Evolutionary conservation across 108 stramenopile species (phyloP).

Genomic region (Discostella stelligeroides): DNA sequence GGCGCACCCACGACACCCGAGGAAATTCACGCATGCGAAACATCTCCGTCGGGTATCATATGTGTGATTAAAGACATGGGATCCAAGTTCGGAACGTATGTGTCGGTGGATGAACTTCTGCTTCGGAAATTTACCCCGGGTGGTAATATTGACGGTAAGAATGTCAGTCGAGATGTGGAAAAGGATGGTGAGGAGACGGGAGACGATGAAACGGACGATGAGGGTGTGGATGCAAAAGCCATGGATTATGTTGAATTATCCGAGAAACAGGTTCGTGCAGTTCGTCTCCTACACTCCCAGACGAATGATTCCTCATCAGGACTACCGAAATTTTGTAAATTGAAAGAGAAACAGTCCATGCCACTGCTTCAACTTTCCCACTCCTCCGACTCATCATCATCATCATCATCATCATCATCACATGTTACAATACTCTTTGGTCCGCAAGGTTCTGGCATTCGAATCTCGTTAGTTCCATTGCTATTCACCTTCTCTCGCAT

Average conservation of each 20-base stretch:
- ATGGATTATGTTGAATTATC: slow-evolving; percentile 37
- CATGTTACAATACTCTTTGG: slow-evolving; percentile 48
- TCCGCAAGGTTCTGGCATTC: slow-evolving; percentile 45
- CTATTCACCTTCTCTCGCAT: slow-evolving; percentile 47
- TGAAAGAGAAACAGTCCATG: slow-evolving; percentile 35
- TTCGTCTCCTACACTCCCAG: slow-evolving; percentile 16
- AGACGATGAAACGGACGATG: slow-evolving; percentile 40
- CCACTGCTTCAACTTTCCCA: slow-evolving; percentile 42
- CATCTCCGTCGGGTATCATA: slow-evolving; percentile 30
- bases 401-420: slow-evolving; percentile 5
- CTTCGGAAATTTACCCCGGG: not conserved
- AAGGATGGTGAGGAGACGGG: slow-evolving; percentile 5
- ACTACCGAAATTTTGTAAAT: slow-evolving; percentile 32
- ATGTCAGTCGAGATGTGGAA: slow-evolving; percentile 2
- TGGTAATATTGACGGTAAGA: not conserved
- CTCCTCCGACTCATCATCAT: slow-evolving; percentile 2
- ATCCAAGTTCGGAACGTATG: slow-evolving; percentile 55
- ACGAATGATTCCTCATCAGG: not conserved
- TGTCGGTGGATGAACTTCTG: slow-evolving; percentile 41
- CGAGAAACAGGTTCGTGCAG: slow-evolving; percentile 40
- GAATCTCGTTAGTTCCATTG: slow-evolving; percentile 38
- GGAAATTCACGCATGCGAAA: slow-evolving; percentile 30
- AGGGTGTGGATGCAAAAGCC: slow-evolving; percentile 4
- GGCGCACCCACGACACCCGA: slow-evolving; percentile 35
- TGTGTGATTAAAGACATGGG: slow-evolving; percentile 45